These are phyloP conservation scores for Erysimum cheiranthoides DNA, from an alignment of 345 rosid genomes.

Conservation along the genomic window DNA sequence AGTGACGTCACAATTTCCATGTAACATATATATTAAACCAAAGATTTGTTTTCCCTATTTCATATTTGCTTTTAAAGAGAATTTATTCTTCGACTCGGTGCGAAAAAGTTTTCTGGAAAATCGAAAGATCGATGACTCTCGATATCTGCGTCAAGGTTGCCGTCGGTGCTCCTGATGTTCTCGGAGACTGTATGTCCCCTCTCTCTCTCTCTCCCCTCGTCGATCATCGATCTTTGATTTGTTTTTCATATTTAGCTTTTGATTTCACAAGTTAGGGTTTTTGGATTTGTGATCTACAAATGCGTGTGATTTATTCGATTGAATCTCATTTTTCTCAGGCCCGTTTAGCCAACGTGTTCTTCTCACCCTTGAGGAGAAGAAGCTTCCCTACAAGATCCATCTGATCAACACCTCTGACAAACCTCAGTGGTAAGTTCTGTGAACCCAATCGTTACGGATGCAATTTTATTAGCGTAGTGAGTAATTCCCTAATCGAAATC, in stretches of 20 bases:
- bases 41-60: not conserved
- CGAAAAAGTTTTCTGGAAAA: not conserved
- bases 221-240: slow-evolving; percentile 11
- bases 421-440: slow-evolving; percentile 76
- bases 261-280: slow-evolving; percentile 20
- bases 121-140: slow-evolving; percentile 55
- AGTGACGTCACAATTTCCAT: slow-evolving; percentile 21
- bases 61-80: slow-evolving; percentile 11
- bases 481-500: not conserved
- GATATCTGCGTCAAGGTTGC: slow-evolving; percentile 93
- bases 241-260: not conserved
- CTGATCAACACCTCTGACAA: slow-evolving; percentile 62
- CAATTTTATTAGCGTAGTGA: slow-evolving; percentile 51
- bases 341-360: slow-evolving; percentile 76
- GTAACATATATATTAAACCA: not conserved
- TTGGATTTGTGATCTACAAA: slow-evolving; percentile 6
- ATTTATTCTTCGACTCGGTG: not conserved
- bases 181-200: slow-evolving; percentile 76
- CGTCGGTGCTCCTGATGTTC: slow-evolving; percentile 61
- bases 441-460: slow-evolving; percentile 44
- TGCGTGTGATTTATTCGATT: not conserved
- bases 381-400: slow-evolving; percentile 59
- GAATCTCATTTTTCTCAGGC: slow-evolving; percentile 56
- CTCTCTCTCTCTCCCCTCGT: not conserved
- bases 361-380: slow-evolving; percentile 90